phyloP scores from a whole-genome alignment of 768 basidiomycete species.

The Filobasidium floriforme region DNA sequence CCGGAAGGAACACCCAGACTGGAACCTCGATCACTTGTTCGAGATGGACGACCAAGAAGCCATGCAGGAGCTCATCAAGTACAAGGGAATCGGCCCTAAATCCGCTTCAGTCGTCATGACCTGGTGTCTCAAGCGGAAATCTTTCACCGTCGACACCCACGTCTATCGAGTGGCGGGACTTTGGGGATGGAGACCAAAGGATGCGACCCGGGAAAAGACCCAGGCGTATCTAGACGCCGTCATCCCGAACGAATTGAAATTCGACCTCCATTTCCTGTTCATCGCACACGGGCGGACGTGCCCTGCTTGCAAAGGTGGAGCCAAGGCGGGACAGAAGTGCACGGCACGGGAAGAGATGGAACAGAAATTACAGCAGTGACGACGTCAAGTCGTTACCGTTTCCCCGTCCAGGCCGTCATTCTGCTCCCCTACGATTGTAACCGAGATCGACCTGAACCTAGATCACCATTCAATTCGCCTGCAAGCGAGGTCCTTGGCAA shows the following conservation, averaged over 20 bases:
- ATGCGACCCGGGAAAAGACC: conserved; percentile 15
- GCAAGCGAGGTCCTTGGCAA: too few species aligned
- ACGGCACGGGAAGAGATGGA: not conserved
- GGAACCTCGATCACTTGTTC: conserved; percentile 18
- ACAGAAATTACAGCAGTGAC: too few species aligned
- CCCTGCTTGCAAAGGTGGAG: conserved; percentile 18
- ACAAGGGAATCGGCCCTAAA: conserved; percentile 20
- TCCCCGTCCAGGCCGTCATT: too few species aligned
- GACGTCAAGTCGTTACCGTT: too few species aligned
- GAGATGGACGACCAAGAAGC: conserved; percentile 18
- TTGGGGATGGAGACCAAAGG: conserved; percentile 21
- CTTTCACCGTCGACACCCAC: conserved; percentile 24
- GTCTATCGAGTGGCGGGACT: conserved; percentile 19
- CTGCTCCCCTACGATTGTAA: too few species aligned
- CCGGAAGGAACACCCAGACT: conserved; percentile 10
- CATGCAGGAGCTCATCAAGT: conserved; percentile 22
- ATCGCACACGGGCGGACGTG: conserved; percentile 21
- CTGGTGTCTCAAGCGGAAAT: conserved; percentile 21
- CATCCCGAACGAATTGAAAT: conserved; percentile 18
- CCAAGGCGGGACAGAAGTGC: not conserved
- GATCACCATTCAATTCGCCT: too few species aligned
- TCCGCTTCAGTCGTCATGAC: conserved; percentile 20
- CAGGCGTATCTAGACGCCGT: conserved; percentile 18
- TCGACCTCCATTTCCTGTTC: conserved; percentile 21
- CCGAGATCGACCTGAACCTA: too few species aligned